Evolutionary conservation across 177 flowering plant genomes (phyloP), one percentile per base, ranked within the genome.

Genomic region (Tripterygium wilfordii): DNA sequence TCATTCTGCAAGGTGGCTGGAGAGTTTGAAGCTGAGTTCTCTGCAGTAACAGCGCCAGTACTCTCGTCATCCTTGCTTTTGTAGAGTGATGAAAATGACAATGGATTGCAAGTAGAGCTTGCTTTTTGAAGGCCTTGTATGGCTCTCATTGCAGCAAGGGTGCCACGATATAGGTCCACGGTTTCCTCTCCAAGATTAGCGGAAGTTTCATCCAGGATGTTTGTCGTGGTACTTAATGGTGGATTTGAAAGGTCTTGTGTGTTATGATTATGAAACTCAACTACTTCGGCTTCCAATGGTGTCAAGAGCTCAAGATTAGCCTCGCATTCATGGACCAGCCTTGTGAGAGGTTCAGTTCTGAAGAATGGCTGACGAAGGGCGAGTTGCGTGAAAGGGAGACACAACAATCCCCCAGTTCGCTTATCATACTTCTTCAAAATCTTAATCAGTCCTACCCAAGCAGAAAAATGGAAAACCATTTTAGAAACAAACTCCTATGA

Each of bases 391-490:
- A 82, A 88, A 25, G 84, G 92, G 38, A 80, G 56, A 44, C 82
- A 79, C 51, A 88, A 54, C 31, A 88, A 51, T 39, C 61, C 85
- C 20, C 96, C 96, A 0, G 96, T 87, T 64, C 96, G 63, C 64
- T 87, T 83, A 39, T 87, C 96, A 53, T 78, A 84, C 67, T 87
- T 87, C 76, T 87, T 87, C 68, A 87, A 58, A 61, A 87, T 87
- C 61, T 84, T 87, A 31, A 78, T 66, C 0, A 87, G 67, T 17
- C 92, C 96, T 87, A 28, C 18, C 5, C 8, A 64, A 45, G 12
- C 56, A 49, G 35, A 8, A 41, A 56, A 16, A 51, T 8, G 24
- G 1, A 47, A n/a, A n/a, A n/a, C n/a, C n/a, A n/a, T n/a, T n/a
- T n/a, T n/a, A n/a, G n/a, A n/a, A n/a, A n/a, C n/a, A n/a, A n/a